Base-by-base conservation (phyloP, 768 basidiomycete genomes). In the Calocera cornea region DNA sequence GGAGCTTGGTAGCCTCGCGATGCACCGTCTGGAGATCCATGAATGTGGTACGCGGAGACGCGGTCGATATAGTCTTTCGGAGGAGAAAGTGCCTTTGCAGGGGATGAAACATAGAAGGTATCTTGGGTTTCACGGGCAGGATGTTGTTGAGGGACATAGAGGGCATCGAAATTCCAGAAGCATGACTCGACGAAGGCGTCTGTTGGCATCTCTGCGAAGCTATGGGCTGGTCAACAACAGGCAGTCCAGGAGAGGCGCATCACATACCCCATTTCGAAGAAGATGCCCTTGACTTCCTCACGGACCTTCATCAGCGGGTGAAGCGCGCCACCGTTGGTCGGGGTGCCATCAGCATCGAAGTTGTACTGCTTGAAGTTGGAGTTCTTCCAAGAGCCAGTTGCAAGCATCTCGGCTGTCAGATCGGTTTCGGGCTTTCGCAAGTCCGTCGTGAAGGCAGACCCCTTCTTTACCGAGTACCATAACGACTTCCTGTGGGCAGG, bases 71-170 rank as follows among this genome's bases (percentile, higher is more conserved):
- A 97, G 65, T 85, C 87, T 38, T 81, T 77, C 2, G 90, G 87
- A 0, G 95, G 94, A 19, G 83, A 77, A 41, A 90, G 83, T 7
- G 95, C 85, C 24, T 79, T 79, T 41, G 85, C 81, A 0, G 97
- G 97, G 77, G 97, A 94, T 90, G 95, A 97, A 33, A 98, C 82
- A 77, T 97, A 99, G 83, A 99, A 99, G 3, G 97, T 99, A 74
- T 99, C 97, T 77, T 99, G 97, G 63, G 97, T 75, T 71, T 99
- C 97, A 73, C 97, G 86, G 14, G 97, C 97, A 7, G 97, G 97
- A 79, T 99, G 97, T 76, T 98, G 95, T 74, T 99, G 97, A 0
- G 97, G 97, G 0, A 99, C 97, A 77, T 95, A 99, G 71, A 99
- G 83, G 1, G 95, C 87, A 76, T 99, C 97, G 78, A 99, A 98